These are phyloP conservation scores for barley (Hordeum vulgare) DNA, from an alignment of 176 grass and related monocot species.

Conservation along the genomic window MorexV3_pseudomolecules_assembly NC_058520.1:520173162-520173661, in stretches of 20 bases:
- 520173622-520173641: no score
- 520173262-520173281: conserved; percentile 12
- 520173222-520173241: neutral
- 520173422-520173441: neutral
- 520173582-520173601: no score
- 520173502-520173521: neutral
- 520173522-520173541: neutral
- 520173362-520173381: neutral
- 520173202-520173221: conserved; percentile 1
- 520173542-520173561: neutral
- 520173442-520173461: neutral
- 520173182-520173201: neutral
- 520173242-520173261: conserved; percentile 28
- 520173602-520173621: no score
- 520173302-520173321: neutral
- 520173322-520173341: neutral
- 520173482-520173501: neutral
- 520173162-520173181: neutral
- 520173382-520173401: neutral
- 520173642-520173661: no score
- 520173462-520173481: no score
- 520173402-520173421: neutral
- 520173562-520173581: neutral
- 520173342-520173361: neutral
- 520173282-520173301: conserved; percentile 12